phyloP scores from a whole-genome alignment of 1,139 yeast species.

The Protomyces macrosporus region DNA sequence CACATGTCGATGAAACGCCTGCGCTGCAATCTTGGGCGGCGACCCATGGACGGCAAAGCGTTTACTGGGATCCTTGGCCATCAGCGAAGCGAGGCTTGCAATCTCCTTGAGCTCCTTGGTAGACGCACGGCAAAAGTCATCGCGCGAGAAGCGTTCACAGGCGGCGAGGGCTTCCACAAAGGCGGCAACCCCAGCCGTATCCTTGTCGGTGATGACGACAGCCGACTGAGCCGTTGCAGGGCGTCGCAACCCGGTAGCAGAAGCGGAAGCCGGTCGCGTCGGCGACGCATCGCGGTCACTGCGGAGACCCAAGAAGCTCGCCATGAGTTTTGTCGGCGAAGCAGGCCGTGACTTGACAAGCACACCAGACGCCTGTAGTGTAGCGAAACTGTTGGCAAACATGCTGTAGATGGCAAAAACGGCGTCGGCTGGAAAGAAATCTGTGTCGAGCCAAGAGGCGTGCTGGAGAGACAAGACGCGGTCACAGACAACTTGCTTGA shows the following conservation, averaged over 20 bases:
- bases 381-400: background rate
- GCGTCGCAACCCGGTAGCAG: background rate
- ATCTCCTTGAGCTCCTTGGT: conserved; percentile 3
- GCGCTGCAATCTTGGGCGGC: conserved; percentile 23
- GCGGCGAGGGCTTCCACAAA: conserved; percentile 2
- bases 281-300: conserved; percentile 9
- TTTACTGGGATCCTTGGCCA: conserved; percentile 24
- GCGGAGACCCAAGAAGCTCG: conserved; percentile 6
- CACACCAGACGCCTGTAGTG: background rate
- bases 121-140: conserved; percentile 1
- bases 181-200: conserved; percentile 3
- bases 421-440: background rate
- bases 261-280: background rate
- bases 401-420: background rate
- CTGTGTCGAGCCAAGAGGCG: conserved; percentile 1
- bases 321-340: conserved; percentile 15
- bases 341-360: conserved; percentile 2
- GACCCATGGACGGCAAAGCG: conserved; percentile 25
- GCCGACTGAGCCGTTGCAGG: background rate
- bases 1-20: conserved; percentile 16
- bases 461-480: background rate
- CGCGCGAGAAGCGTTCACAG: conserved; percentile 14
- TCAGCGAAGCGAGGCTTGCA: background rate
- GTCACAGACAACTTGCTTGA: conserved; percentile 2
- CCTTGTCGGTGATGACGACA: conserved; percentile 8